Base-by-base conservation (phyloP, 768 basidiomycete genomes). In the Leccinum boreale region DNA sequence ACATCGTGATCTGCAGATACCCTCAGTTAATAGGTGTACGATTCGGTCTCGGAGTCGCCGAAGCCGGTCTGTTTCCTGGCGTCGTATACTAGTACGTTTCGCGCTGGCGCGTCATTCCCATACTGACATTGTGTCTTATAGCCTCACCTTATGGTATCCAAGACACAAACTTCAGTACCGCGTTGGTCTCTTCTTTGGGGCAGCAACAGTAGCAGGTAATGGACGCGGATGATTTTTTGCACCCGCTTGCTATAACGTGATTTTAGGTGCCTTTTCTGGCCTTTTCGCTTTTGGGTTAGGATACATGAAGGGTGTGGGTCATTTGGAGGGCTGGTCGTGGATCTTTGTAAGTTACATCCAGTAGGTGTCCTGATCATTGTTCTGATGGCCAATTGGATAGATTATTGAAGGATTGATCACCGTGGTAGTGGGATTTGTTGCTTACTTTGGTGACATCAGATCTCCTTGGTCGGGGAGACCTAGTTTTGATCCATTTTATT, bases 41-140 rank as follows among this genome's bases (percentile, higher is more conserved):
- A 10, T 70, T 84, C 7, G 81, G 79, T 58, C 79, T 89, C 0
- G 89, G 88, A 3, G 65, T 86, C 2, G 80, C 85, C 0, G 89
- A 90, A 70, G 84, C 86, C 5, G 87, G 89, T 3, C 66, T 89
- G 10, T 90, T 86, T 69, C 87, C 89, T 11, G 87, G 87, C 24
- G 85, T 89, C 10, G 80, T 82, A 0, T 91, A 87, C 73, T 90
- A 87, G 87, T 87, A 55, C 47, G 79, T 68, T 31, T 49, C 24
- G 19, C 9, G 19, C 19, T 8, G 5, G n/a, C 2, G 8, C 21
- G 4, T 31, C 5, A 8, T 33, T 26, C 17, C 10, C n/a, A 7
- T 21, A 3, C 57, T 59, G 9, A 66, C 14, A 1, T 7, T 19
- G 24, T 44, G 19, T 2, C 4, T 44, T 15, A 26, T 23, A 85